Conservation (phyloP, 495 filamentous ascomycete species). For the Aspergillus steynii region DNA sequence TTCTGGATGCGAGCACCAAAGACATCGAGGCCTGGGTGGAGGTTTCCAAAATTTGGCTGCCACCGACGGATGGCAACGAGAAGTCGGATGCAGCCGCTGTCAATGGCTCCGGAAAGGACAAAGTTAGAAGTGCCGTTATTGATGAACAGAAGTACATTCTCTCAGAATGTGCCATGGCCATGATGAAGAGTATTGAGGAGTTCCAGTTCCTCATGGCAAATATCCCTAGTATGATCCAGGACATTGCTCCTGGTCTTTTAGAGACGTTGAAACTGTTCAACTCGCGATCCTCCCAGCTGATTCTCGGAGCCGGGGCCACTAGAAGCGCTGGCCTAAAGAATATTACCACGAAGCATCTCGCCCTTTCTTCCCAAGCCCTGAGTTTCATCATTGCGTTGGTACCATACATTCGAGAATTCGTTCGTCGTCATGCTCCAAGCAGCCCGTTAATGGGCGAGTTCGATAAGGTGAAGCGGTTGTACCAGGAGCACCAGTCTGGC, state of each 20-base stretch:
- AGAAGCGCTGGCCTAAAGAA: conserved; percentile 89
- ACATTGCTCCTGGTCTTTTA: conserved; percentile 71
- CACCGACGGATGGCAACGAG: conserved; percentile 36
- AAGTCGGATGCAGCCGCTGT: conserved; percentile 31
- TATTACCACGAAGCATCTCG: conserved; percentile 94
- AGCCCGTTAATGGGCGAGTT: conserved; percentile 80
- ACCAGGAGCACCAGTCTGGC: conserved; percentile 88
- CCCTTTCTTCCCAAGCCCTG: conserved; percentile 85
- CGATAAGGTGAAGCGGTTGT: conserved; percentile 85
- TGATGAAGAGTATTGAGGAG: conserved; percentile 75
- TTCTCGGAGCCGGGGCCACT: conserved; percentile 92
- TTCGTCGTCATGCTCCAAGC: conserved; percentile 71
- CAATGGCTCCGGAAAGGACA: conserved; percentile 67
- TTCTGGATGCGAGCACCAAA: conserved; percentile 76
- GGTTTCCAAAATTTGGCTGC: conserved; percentile 70
- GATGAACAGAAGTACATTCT: conserved; percentile 86
- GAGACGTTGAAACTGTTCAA: conserved; percentile 89
- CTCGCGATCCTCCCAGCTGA: conserved; percentile 87
- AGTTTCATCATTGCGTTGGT: conserved; percentile 85
- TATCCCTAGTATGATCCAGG: conserved; percentile 83
- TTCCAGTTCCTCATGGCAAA: conserved; percentile 80
- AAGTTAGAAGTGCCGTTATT: conserved; percentile 69
- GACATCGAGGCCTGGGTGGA: conserved; percentile 75
- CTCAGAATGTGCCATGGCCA: conserved; percentile 74
- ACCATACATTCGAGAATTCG: conserved; percentile 88